Conservation (phyloP, 1,139 yeast genomes). For the Zygosaccharomyces sapae region DNA sequence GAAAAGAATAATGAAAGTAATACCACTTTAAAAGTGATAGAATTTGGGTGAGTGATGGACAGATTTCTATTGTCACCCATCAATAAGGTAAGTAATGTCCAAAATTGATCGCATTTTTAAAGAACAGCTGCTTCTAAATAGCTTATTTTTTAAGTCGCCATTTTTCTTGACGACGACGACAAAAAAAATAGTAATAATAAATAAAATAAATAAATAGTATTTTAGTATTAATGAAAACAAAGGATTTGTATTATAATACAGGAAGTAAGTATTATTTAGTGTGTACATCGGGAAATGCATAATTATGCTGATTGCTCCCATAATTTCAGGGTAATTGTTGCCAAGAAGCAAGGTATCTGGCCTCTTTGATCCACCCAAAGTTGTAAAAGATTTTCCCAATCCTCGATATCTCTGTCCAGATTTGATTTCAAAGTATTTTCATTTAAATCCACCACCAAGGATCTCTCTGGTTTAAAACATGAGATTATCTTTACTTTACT, state of each 20-base stretch:
- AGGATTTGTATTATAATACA: too few relatives aligned
- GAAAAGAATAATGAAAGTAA: slow-evolving; percentile 34
- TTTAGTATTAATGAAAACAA: too few relatives aligned
- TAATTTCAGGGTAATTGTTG: slow-evolving; percentile 67
- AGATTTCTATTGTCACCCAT: slow-evolving; percentile 12
- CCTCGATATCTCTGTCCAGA: slow-evolving; percentile 28
- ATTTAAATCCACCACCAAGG: slow-evolving; percentile 36
- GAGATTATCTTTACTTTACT: slow-evolving; percentile 66
- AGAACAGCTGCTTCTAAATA: neutral
- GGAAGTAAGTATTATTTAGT: too few relatives aligned
- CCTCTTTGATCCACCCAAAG: slow-evolving; percentile 67
- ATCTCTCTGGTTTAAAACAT: slow-evolving; percentile 42
- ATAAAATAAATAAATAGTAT: too few relatives aligned
- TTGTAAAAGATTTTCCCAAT: slow-evolving; percentile 54
- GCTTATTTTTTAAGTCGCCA: too few relatives aligned
- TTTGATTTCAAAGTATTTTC: slow-evolving; percentile 36
- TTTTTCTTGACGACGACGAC: too few relatives aligned
- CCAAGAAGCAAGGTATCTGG: slow-evolving; percentile 75
- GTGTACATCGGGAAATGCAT: too few relatives aligned
- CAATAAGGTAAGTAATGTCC: neutral
- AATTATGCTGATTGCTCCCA: slow-evolving; percentile 40
- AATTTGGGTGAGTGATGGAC: slow-evolving; percentile 5
- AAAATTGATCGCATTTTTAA: neutral
- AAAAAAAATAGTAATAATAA: too few relatives aligned
- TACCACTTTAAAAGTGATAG: slow-evolving; percentile 20